phyloP scores from a whole-genome alignment of 169 alveolate species.

The Plasmodium blacklocki region DNA sequence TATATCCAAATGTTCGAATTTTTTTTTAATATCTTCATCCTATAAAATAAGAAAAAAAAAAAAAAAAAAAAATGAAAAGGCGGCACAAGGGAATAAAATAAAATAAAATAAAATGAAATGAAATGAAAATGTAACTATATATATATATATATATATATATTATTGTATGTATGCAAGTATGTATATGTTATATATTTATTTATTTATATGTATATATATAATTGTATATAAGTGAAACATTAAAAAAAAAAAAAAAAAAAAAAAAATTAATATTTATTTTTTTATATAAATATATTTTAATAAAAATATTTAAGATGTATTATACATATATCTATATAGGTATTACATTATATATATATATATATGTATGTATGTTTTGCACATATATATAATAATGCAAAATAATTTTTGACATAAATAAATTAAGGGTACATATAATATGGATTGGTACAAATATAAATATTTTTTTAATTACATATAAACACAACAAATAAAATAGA shows the following conservation, averaged over 20 bases:
- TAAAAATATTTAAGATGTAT: too few relatives aligned
- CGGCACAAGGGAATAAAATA: background rate
- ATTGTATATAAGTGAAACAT: too few relatives aligned
- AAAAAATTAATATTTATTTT: too few relatives aligned
- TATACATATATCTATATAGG: too few relatives aligned
- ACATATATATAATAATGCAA: too few relatives aligned
- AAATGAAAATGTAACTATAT: background rate
- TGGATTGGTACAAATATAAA: background rate
- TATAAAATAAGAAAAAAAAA: constrained; percentile 3
- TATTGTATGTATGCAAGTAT: background rate
- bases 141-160: background rate
- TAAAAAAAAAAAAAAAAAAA: too few relatives aligned
- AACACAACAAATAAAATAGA: background rate
- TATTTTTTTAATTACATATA: background rate
- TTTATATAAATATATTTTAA: too few relatives aligned
- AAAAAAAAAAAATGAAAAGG: background rate
- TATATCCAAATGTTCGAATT: constrained; percentile 69
- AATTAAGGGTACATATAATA: too few relatives aligned
- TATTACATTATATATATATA: too few relatives aligned
- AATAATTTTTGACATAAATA: too few relatives aligned
- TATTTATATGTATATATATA: too few relatives aligned
- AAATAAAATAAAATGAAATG: background rate
- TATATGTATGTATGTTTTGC: too few relatives aligned
- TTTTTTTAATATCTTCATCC: constrained; percentile 39
- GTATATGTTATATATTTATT: background rate